Evolutionary conservation across 192 early-diverging fungal genomes (phyloP).

Genomic region (Nowakowskiella sp.): DNA sequence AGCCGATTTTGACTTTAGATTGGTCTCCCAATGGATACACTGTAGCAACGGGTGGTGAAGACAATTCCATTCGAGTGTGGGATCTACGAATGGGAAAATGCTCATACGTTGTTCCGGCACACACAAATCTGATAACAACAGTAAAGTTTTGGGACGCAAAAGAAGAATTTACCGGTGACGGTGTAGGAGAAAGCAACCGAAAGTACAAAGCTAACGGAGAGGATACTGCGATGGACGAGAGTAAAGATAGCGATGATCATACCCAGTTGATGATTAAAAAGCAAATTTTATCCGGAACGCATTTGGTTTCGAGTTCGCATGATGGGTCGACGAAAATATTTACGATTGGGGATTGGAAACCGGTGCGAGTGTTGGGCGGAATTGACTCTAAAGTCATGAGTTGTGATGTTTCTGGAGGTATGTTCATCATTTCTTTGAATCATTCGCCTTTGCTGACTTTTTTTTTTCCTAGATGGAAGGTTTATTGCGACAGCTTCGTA

Average conservation of each 20-base stretch:
- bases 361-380: constrained; percentile 77
- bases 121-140: constrained; percentile 81
- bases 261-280: constrained; percentile 20
- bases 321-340: constrained; percentile 91
- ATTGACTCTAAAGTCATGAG: constrained; percentile 86
- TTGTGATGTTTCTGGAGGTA: constrained; percentile 64
- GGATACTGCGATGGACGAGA: neutral
- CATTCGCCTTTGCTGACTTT: neutral
- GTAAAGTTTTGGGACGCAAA: constrained; percentile 50
- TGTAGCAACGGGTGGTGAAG: constrained; percentile 82
- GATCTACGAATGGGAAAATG: constrained; percentile 74
- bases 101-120: constrained; percentile 81
- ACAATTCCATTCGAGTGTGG: constrained; percentile 88
- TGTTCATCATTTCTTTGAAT: neutral
- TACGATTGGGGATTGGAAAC: constrained; percentile 88
- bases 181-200: neutral
- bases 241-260: neutral
- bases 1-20: constrained; percentile 79
- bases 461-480: constrained; percentile 51
- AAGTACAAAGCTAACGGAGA: constrained; percentile 35
- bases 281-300: constrained; percentile 57
- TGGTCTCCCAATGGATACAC: constrained; percentile 91
- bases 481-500: constrained; percentile 81
- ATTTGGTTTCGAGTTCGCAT: constrained; percentile 71
- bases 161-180: constrained; percentile 28